Evolutionary conservation across 2,329 filamentous ascomycete genomes (phyloP), one percentile per base, ranked within the genome.

Genomic region (Pseudogymnoascus sp.): DNA sequence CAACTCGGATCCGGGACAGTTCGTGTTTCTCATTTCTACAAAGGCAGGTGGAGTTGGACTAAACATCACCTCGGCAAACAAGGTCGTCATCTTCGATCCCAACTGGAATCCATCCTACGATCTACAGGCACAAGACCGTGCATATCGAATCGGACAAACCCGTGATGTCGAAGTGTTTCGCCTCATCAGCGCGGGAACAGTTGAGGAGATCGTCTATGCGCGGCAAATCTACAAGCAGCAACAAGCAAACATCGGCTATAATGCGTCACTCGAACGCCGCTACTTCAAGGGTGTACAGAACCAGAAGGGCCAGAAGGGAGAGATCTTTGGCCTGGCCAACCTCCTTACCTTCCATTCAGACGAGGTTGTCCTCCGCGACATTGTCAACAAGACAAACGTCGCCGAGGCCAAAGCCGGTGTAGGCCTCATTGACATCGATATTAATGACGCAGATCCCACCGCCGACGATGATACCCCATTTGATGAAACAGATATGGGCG

Each of bases 151-250:
- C 66, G 94, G 94, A 0, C 94, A 99, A 74, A 86, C 84, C 0
- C 83, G 94, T 17, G 91, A 97, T 70, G 94, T 99, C 0, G 94
- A 99, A 72, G 93, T 97, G 1, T 97, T 96, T 73, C 87, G 94
- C 3, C 83, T 99, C 1, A 86, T 99, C 15, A 93, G 90, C 1
- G 86, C 90, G 1, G 94, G 94, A 0, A 97, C 94, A 0, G 91
- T 99, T 13, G 94, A 99, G 72, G 94, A 99, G 74, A 94, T 97
- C 61, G 91, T 97, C 6, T 99, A 99, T 70, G 94, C 93, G 0
- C 84, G 94, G 5, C 94, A 99, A 70, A 94, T 99, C 39, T 99
- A 99, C 81, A 99, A 99, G 74, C 94, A 99, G 72, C 94, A 99
- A 71, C 94, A 97, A 76, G 93, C 94, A 27, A 97, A 97, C 70